Base-by-base conservation (phyloP, 495 filamentous ascomycete genomes). In the Pyrenula massariospora region DNA sequence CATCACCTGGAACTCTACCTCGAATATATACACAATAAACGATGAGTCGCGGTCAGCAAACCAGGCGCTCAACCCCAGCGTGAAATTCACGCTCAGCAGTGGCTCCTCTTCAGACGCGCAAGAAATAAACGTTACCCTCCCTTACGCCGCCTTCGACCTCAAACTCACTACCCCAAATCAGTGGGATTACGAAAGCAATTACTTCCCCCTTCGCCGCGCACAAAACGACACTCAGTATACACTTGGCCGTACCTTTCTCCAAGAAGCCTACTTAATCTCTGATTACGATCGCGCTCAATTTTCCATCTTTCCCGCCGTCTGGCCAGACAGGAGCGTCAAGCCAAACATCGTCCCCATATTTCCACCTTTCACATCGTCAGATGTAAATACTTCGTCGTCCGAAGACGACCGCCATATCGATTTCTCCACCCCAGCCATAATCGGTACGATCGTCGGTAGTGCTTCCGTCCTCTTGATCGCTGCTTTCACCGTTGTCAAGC, bases 161-260 rank as follows among this genome's bases (percentile, higher is more conserved):
- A 65, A 73, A 15, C 61, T 82, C 25, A 66, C 68, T 2, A 82
- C 76, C 56, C 79, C 80, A 2, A 62, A 70, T 58, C 69, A 72
- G 52, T 56, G 55, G 3, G 65, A 62, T 3, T 58, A 62, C 20
- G 22, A 50, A 5, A 20, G 53, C 24, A 21, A 42, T 19, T 84
- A 84, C 61, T 83, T 86, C 56, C 79, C 82, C 23, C 66, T 84
- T 25, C 67, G 73, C 47, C 62, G 70, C 11, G 63, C 72, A 49
- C 59, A 60, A 36, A 67, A 73, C 62, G 61, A 69, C 22, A 74
- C 71, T 22, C 68, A 76, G 54, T 67, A 74, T 56, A 76, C 77
- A n/a, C 77, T 85, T 54, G 82, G 82, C 2, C 74, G 82, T 25
- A 68, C 70, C 5, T 85, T 85, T 61, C 71, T 85, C 55, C 82